Evolutionary conservation across 306 rosid species (phyloP).

Genomic region (Vigna nakashimae): DNA sequence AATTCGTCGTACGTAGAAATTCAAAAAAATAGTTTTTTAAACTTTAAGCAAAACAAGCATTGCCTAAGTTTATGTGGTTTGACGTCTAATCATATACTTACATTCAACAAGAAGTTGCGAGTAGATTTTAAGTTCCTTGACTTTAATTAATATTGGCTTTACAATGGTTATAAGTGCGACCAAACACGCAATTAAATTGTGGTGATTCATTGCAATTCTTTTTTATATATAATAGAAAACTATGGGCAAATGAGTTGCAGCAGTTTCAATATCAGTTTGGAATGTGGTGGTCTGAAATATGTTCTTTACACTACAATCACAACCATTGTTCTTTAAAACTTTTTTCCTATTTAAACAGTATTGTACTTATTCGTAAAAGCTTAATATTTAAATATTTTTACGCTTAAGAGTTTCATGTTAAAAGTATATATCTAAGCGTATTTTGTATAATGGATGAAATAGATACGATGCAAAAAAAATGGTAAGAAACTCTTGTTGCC

Average conservation of each 20-base stretch:
- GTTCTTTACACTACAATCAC: neutral
- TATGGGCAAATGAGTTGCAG: neutral
- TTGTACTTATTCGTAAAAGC: neutral
- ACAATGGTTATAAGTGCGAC: neutral
- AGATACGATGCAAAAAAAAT: neutral
- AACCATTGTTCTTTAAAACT: neutral
- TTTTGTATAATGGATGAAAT: slow-evolving; percentile 16
- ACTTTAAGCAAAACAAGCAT: no score
- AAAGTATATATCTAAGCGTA: neutral
- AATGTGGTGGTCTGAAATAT: neutral
- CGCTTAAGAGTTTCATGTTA: neutral
- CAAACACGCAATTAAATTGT: neutral
- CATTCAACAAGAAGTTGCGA: neutral
- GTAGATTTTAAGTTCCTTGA: neutral
- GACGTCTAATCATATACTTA: neutral
- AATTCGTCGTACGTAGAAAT: no score
- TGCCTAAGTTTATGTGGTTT: neutral
- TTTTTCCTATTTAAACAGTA: neutral
- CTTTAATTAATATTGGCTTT: no score
- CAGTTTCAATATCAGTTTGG: neutral
- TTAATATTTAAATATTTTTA: neutral
- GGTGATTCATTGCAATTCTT: neutral
- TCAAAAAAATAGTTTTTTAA: no score
- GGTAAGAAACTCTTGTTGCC: neutral
- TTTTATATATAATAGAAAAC: neutral